Evolutionary conservation across 257 asterid genomes (phyloP).

Genomic region (Lantana camara): DNA sequence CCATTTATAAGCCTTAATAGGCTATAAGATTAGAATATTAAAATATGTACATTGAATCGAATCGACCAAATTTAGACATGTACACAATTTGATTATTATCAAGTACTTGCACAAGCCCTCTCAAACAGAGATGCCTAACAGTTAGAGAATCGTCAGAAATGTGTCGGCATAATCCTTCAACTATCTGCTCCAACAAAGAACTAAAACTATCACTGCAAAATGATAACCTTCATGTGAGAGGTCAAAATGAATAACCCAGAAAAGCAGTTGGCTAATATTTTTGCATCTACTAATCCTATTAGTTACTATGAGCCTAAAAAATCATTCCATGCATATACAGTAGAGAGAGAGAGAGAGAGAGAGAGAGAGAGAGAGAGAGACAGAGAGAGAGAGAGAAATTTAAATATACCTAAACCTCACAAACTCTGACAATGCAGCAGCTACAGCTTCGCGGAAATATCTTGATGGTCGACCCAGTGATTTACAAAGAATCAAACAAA

Average conservation of each 20-base stretch:
- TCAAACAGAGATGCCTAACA: constrained; percentile 92
- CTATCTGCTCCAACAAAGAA: constrained; percentile 88
- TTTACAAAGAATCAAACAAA: constrained; percentile 72
- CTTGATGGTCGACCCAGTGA: constrained; percentile 68
- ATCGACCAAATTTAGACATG: constrained; percentile 1
- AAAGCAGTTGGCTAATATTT: too few species aligned
- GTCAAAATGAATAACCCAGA: constrained; percentile 9
- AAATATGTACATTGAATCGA: constrained; percentile 1
- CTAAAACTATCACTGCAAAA: constrained; percentile 85
- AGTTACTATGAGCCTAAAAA: too few species aligned
- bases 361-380: too few species aligned
- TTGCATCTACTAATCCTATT: too few species aligned
- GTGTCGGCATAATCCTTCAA: constrained; percentile 87
- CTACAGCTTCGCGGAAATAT: constrained; percentile 93
- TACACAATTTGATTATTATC: constrained; percentile 10
- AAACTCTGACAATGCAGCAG: constrained; percentile 95
- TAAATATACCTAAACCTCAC: constrained; percentile 71
- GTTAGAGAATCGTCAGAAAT: constrained; percentile 93
- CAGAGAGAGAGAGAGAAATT: constrained; percentile 16
- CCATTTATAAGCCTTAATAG: constrained; percentile 7
- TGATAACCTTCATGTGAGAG: constrained; percentile 34
- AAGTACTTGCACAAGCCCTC: constrained; percentile 96
- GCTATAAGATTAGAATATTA: background rate
- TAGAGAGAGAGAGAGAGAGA: too few species aligned
- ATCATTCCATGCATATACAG: too few species aligned